phyloP scores from a whole-genome alignment of 495 filamentous ascomycete species.

The Annulohypoxylon maeteangense region DNA sequence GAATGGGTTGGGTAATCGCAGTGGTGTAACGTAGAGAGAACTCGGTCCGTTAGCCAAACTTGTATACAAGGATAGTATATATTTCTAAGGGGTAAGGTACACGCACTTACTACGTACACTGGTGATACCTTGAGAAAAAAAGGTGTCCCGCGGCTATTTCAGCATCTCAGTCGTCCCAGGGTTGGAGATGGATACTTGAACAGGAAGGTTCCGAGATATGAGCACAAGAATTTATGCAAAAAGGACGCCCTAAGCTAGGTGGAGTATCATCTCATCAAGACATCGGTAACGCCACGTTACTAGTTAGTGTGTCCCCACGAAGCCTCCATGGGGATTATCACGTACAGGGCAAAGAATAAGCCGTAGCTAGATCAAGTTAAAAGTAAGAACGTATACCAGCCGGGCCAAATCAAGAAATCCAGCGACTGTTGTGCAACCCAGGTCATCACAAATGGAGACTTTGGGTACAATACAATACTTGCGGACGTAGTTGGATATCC shows the following conservation, averaged over 20 bases:
- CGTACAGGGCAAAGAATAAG: not conserved
- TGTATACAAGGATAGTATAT: not conserved
- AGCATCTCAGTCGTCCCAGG: not conserved
- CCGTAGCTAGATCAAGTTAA: not conserved
- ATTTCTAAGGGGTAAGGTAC: not conserved
- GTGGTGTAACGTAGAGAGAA: not conserved
- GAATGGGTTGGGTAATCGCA: not conserved
- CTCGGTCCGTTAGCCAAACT: not conserved
- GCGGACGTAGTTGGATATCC: not conserved
- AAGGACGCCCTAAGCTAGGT: not conserved
- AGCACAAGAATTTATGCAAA: not conserved
- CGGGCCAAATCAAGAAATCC: not conserved
- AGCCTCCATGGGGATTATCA: not conserved
- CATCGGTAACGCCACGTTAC: not conserved
- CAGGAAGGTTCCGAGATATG: slow-evolving; percentile 14
- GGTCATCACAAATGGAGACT: not conserved
- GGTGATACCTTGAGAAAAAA: not conserved
- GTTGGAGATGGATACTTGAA: slow-evolving; percentile 3
- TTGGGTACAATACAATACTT: not conserved
- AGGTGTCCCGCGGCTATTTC: not conserved
- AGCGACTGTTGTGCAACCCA: slow-evolving; percentile 7
- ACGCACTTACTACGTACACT: not conserved
- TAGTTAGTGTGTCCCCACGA: not conserved
- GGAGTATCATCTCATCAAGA: not conserved
- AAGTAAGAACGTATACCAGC: not conserved